A percentile compares a stretch with the other conserved stretches of the same genome.
phyloP scores from a whole-genome alignment of 192 early-diverging fungal species.

The Coemansia biformis region DNA sequence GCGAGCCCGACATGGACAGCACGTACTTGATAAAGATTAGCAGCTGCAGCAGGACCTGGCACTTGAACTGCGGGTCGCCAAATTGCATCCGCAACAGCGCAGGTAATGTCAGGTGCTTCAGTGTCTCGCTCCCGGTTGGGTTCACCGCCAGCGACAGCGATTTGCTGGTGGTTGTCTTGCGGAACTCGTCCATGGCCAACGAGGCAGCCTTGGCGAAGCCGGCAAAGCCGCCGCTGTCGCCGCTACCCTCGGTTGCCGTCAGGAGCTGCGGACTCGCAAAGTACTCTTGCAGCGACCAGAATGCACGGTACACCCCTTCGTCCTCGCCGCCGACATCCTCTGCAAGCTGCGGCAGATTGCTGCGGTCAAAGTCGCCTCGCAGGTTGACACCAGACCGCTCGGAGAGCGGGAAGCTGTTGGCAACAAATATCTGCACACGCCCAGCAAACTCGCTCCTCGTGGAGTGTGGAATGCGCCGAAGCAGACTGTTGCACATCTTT shows the following conservation, averaged over 20 bases:
- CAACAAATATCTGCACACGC: conserved; percentile 82
- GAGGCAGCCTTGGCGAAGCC: conserved; percentile 21
- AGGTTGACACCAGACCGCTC: conserved; percentile 91
- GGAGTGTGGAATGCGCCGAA: conserved; percentile 81
- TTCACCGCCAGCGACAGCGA: conserved; percentile 11
- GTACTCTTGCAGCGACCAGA: conserved; percentile 75
- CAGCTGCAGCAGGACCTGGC: conserved; percentile 80
- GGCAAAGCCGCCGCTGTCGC: background rate
- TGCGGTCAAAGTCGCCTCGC: conserved; percentile 80
- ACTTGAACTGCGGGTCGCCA: conserved; percentile 73
- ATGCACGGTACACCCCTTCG: conserved; percentile 56
- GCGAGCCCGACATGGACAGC: conserved; percentile 49
- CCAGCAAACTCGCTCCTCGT: conserved; percentile 77
- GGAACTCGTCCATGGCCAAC: conserved; percentile 37
- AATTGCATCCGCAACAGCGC: conserved; percentile 56
- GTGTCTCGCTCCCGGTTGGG: conserved; percentile 17
- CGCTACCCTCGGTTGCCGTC: conserved; percentile 4
- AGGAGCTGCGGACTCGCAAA: conserved; percentile 67
- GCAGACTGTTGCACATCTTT: conserved; percentile 81
- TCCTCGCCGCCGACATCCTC: background rate
- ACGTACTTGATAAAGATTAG: conserved; percentile 83
- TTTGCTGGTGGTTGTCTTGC: conserved; percentile 9
- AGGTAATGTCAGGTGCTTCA: conserved; percentile 32
- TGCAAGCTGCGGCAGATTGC: conserved; percentile 54
- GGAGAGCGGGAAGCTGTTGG: conserved; percentile 74